phyloP scores from a whole-genome alignment of 2,329 filamentous ascomycete genomes.

The Cytospora chrysosperma region DNA sequence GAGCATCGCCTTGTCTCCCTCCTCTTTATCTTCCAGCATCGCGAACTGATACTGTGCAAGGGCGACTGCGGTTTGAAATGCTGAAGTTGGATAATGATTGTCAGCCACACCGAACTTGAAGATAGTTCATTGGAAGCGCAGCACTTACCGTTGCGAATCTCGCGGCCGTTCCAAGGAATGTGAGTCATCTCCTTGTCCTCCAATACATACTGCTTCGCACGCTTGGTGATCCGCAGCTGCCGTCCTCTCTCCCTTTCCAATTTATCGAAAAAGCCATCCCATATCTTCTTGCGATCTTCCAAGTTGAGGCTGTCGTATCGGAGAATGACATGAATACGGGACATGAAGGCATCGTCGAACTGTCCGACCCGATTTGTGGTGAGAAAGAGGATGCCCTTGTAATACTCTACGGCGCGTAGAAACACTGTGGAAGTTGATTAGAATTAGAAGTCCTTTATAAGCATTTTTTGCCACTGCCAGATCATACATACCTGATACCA shows the following conservation, averaged over 20 bases:
- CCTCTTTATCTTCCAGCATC: not conserved
- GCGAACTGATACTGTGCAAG: not conserved
- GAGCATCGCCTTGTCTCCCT: not conserved
- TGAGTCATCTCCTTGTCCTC: not conserved
- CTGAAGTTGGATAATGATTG: not conserved
- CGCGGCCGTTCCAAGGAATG: slow-evolving; percentile 3
- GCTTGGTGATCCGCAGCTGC: not conserved
- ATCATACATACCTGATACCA: slow-evolving; percentile 26
- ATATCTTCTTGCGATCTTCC: not conserved
- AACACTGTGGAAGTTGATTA: slow-evolving; percentile 20
- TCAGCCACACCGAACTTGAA: not conserved
- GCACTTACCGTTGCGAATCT: not conserved
- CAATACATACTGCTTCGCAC: not conserved
- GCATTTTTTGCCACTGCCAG: no score
- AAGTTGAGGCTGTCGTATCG: slow-evolving; percentile 28
- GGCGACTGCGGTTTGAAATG: slow-evolving; percentile 10
- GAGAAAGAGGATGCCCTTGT: slow-evolving; percentile 30
- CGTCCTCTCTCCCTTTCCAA: not conserved
- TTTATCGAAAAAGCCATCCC: not conserved
- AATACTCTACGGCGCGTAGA: slow-evolving; percentile 31
- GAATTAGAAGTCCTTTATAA: no score
- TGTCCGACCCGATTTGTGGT: slow-evolving; percentile 34
- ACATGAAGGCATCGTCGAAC: slow-evolving; percentile 40
- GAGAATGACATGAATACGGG: slow-evolving; percentile 34
- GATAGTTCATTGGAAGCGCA: not conserved